Evolutionary conservation across 75 land plant species (phyloP), one percentile per base, ranked within the genome.

Genomic region (Pinus albicaulis): DNA sequence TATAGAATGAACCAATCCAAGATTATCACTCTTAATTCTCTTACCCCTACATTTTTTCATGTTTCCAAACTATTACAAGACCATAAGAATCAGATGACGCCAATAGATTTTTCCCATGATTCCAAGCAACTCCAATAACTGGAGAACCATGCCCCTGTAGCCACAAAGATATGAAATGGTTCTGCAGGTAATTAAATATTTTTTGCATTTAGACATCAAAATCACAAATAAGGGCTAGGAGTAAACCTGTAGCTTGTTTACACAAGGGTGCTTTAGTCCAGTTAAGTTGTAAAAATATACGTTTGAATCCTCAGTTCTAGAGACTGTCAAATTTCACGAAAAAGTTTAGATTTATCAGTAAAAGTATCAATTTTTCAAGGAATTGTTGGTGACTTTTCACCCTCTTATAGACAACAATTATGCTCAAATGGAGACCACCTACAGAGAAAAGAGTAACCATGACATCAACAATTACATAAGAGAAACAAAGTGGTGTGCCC

Each of bases 281-380:
- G 99, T 95, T 77, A 97, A 81, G 74, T 97, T 98, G 55, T 97
- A 97, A 78, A 97, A 97, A 81, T 97, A 97, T n/a, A 97, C 98
- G 76, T 92, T 95, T 75, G 92, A 77, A 84, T 97, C 99, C 76
- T 97, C 99, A 80, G 92, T 92, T 16, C 99, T 98, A 61, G 98
- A 88, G 63, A 97, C 99, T 92, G 76, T 52, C 63, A 62, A 76
- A 26, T 48, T 36, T 75, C 31, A 48, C 34, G 44, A n/a, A 36
- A n/a, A 20, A 8, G 1, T 36, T 68, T 3, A 34, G 36, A 26
- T 24, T 23, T 19, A 3, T 38, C 24, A 38, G 71, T 68, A 68
- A 12, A 57, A 55, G 16, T 11, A 1, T 73, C n/a, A 6, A 19
- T 17, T 59, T 15, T 55, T 57, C 66, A 53, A 73, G 13, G 17